These are phyloP conservation scores for Malus hybrid DNA, from an alignment of 331 rosid genomes.

Conservation along the genomic window DNA sequence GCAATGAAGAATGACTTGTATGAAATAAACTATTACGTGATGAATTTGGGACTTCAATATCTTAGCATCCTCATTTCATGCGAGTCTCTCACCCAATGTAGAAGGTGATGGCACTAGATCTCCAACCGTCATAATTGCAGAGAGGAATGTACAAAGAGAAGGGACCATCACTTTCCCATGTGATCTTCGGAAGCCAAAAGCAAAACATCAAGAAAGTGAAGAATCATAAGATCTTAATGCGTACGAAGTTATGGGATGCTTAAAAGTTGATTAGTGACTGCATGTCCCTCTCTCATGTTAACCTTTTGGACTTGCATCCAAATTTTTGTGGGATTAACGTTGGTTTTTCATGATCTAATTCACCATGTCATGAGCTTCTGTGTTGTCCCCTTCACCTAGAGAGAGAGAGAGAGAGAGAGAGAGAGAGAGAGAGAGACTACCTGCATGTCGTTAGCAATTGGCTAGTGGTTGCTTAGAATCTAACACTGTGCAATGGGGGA, in stretches of 20 bases:
- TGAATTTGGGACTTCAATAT: no score
- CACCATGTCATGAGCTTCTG: background rate
- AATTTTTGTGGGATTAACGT: conserved; percentile 7
- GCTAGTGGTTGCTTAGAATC: conserved; percentile 13
- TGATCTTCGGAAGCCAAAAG: conserved; percentile 13
- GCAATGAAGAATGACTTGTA: no score
- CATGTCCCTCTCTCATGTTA: conserved; percentile 3
- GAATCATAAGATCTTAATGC: background rate
- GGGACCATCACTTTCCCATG: conserved; percentile 27
- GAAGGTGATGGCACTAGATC: conserved; percentile 27
- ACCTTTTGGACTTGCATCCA: conserved; percentile 11
- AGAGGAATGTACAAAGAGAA: conserved; percentile 13
- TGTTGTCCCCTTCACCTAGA: background rate
- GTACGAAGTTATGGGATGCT: background rate
- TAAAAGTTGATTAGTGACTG: background rate
- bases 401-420: background rate
- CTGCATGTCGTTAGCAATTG: background rate
- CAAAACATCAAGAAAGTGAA: background rate
- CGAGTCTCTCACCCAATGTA: no score
- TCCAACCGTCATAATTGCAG: conserved; percentile 39
- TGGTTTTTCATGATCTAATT: background rate
- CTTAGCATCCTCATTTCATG: no score
- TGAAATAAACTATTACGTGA: no score
- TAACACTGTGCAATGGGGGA: conserved; percentile 8
- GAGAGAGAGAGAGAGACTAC: conserved; percentile 2